Conservation (phyloP, 768 basidiomycete genomes). For the Rhodotorula babjevae region DNA sequence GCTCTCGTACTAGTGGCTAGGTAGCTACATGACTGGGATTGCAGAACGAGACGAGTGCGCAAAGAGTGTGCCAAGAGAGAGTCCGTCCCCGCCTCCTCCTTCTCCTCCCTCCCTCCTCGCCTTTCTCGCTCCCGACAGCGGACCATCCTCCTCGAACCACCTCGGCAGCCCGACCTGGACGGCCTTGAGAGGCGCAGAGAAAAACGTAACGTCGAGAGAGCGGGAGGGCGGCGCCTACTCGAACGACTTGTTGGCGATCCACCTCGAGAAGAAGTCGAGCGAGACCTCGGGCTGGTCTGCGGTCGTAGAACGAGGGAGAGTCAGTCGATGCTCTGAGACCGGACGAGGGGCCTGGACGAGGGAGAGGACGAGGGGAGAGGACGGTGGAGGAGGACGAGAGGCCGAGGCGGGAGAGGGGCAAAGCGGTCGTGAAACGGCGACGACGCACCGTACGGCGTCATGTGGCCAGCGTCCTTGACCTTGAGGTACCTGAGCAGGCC, state of each 20-base stretch:
- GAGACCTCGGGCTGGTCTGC: constrained; percentile 84
- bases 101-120: too few relatives aligned
- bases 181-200: too few relatives aligned
- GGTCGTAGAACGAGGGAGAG: constrained; percentile 47
- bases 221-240: constrained; percentile 11
- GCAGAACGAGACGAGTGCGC: not conserved
- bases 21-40: not conserved
- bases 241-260: constrained; percentile 49
- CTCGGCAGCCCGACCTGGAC: not conserved
- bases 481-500: constrained; percentile 43
- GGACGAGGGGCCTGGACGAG: too few relatives aligned
- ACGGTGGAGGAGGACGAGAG: too few relatives aligned
- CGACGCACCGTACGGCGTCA: not conserved
- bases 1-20: too few relatives aligned
- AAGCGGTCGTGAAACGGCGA: too few relatives aligned
- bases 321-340: too few relatives aligned
- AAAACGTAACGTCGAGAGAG: too few relatives aligned
- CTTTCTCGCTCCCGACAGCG: not conserved
- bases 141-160: not conserved
- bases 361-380: too few relatives aligned
- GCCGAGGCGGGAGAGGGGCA: too few relatives aligned
- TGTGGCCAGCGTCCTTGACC: constrained; percentile 45
- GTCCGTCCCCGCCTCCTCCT: not conserved
- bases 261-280: constrained; percentile 55
- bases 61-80: not conserved